These are phyloP conservation scores for Sorghum bicolor DNA, from an alignment of 176 grass and related monocot species.

Conservation along the genomic window Sorghum_bicolor_NCBIv3 NC_012878.2:49364501-49365000, in stretches of 20 bases:
- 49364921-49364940: not conserved
- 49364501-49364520: slow-evolving; percentile 8
- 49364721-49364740: slow-evolving; percentile 79
- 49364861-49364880: slow-evolving; percentile 88
- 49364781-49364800: slow-evolving; percentile 88
- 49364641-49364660: slow-evolving; percentile 51
- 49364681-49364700: slow-evolving; percentile 66
- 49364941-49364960: not conserved
- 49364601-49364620: not conserved
- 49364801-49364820: slow-evolving; percentile 92
- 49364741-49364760: slow-evolving; percentile 93
- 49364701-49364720: slow-evolving; percentile 70
- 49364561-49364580: slow-evolving; percentile 2
- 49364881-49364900: slow-evolving; percentile 74
- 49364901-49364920: slow-evolving; percentile 10
- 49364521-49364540: not conserved
- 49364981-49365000: not conserved
- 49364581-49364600: not conserved
- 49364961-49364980: not conserved
- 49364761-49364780: slow-evolving; percentile 93
- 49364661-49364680: slow-evolving; percentile 76
- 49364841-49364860: slow-evolving; percentile 60
- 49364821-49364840: slow-evolving; percentile 72
- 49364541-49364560: not conserved
- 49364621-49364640: not conserved